Evolutionary conservation across 345 rosid genomes (phyloP).

Genomic region (Populus pruinosa): DNA sequence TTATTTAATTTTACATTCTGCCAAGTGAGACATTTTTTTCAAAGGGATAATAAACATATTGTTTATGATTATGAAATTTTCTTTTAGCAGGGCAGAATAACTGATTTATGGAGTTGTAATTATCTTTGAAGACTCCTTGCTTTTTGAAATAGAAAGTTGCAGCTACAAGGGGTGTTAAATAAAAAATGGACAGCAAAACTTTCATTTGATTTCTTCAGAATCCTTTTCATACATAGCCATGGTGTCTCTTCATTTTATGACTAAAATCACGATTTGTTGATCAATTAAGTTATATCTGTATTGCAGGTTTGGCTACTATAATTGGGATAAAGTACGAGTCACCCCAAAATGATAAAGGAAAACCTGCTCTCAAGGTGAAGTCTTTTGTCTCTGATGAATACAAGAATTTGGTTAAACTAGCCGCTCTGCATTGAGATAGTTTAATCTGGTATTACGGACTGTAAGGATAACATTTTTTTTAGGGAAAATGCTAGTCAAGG

Average conservation of each 20-base stretch:
- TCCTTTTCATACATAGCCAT: background rate
- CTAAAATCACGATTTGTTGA: background rate
- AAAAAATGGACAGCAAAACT: background rate
- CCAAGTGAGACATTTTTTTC: background rate
- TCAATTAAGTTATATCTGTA: background rate
- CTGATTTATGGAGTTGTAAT: background rate
- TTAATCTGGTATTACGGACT: background rate
- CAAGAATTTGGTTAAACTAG: constrained; percentile 55
- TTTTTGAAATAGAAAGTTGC: background rate
- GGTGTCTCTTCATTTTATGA: background rate
- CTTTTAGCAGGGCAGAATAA: background rate
- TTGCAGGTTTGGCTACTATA: constrained; percentile 72
- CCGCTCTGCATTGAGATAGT: constrained; percentile 43
- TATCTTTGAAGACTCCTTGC: background rate
- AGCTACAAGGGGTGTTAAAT: background rate
- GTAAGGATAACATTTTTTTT: background rate
- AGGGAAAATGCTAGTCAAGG: background rate
- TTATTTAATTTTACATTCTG: background rate
- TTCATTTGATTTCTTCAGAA: background rate
- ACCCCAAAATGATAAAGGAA: constrained; percentile 38
- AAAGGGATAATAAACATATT: background rate
- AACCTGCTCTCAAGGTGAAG: constrained; percentile 55
- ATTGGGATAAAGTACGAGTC: constrained; percentile 75
- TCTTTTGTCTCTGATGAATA: constrained; percentile 69
- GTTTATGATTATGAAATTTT: background rate